phyloP scores from a whole-genome alignment of 2,329 filamentous ascomycete species.

The Ophiocordyceps camponoti-floridani region DNA sequence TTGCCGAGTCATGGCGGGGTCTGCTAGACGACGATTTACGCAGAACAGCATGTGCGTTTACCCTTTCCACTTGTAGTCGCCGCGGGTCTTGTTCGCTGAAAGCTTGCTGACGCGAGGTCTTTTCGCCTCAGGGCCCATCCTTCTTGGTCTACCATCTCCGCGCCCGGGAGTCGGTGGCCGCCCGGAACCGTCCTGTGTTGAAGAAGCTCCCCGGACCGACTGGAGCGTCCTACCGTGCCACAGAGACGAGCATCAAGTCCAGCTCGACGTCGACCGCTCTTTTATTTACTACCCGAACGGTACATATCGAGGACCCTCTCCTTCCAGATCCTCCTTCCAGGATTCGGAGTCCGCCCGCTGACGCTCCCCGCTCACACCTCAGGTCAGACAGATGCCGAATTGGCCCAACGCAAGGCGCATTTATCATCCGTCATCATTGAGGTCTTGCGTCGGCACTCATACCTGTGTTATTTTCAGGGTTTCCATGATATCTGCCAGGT shows the following conservation, averaged over 20 bases:
- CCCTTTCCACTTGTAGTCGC: neutral
- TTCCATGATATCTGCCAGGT: slow-evolving; percentile 98
- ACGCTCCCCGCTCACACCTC: neutral
- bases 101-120: neutral
- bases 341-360: neutral
- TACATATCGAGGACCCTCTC: slow-evolving; percentile 16
- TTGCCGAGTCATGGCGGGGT: slow-evolving; percentile 48
- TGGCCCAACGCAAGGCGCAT: slow-evolving; percentile 53
- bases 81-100: neutral
- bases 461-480: slow-evolving; percentile 91
- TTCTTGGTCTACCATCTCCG: slow-evolving; percentile 24
- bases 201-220: slow-evolving; percentile 5
- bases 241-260: slow-evolving; percentile 76
- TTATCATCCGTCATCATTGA: slow-evolving; percentile 66
- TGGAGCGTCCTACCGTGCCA: slow-evolving; percentile 59
- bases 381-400: slow-evolving; percentile 53
- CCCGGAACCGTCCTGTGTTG: neutral
- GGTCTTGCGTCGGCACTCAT: slow-evolving; percentile 63
- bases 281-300: slow-evolving; percentile 90
- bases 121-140: slow-evolving; percentile 36
- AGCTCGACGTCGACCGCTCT: slow-evolving; percentile 83
- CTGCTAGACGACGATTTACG: slow-evolving; percentile 51
- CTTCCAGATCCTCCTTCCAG: neutral
- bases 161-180: too few species aligned
- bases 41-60: slow-evolving; percentile 55